Conservation (phyloP, 176 grass and related monocot species). For the Eragrostis curvula region DNA sequence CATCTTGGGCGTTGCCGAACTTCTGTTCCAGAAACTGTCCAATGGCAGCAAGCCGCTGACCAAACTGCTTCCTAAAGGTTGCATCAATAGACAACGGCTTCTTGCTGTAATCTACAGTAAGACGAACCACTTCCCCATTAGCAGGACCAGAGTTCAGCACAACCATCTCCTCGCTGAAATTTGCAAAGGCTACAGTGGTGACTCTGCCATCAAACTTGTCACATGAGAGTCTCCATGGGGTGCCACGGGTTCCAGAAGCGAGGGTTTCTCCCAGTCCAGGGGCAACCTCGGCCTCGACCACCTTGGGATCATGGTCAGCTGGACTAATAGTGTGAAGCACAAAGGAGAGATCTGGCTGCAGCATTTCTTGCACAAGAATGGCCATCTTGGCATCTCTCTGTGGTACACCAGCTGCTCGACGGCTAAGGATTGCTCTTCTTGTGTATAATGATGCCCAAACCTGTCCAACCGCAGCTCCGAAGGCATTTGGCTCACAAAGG, state of each 20-base stretch:
- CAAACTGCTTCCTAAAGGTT: constrained; percentile 71
- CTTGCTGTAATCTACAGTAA: constrained; percentile 88
- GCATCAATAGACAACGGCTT: constrained; percentile 72
- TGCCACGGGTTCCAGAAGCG: constrained; percentile 88
- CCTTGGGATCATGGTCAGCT: constrained; percentile 64
- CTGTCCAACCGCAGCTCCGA: constrained; percentile 62
- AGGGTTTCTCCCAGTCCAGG: constrained; percentile 91
- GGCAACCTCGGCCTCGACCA: constrained; percentile 78
- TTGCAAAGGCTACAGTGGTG: constrained; percentile 84
- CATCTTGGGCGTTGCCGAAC: constrained; percentile 84
- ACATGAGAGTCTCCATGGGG: constrained; percentile 85
- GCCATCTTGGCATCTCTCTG: constrained; percentile 88
- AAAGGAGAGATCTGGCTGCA: constrained; percentile 80
- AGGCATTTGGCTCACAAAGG: constrained; percentile 54
- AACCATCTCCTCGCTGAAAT: constrained; percentile 87
- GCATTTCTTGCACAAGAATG: constrained; percentile 90
- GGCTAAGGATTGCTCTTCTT: constrained; percentile 85
- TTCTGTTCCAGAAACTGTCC: constrained; percentile 91
- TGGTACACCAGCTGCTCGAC: constrained; percentile 74
- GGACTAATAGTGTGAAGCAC: constrained; percentile 91
- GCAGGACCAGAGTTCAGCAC: constrained; percentile 67
- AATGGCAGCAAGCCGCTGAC: constrained; percentile 73
- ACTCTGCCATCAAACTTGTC: constrained; percentile 72
- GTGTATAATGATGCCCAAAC: constrained; percentile 98
- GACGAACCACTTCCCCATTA: constrained; percentile 60